Evolutionary conservation across 768 basidiomycete species (phyloP).

Genomic region (Cubamyces sp.): DNA sequence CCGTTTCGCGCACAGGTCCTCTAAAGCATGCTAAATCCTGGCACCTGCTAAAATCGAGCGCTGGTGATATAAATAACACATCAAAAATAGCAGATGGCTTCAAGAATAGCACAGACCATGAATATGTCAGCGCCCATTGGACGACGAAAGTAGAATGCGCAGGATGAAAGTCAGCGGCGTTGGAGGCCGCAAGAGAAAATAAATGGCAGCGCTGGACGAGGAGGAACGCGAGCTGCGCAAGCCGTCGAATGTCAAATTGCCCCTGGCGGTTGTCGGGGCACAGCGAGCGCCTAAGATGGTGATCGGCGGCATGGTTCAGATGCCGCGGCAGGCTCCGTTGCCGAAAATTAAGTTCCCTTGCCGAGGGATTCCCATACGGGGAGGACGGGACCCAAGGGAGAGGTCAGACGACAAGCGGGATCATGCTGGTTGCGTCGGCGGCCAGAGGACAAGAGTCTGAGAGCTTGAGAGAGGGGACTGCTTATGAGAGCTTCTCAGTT

Average conservation of each 20-base stretch:
- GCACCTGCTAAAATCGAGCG: background rate
- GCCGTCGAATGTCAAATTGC: too few relatives aligned
- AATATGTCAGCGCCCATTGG: slow-evolving; percentile 11
- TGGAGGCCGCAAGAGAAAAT: slow-evolving; percentile 11
- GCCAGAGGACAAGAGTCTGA: background rate
- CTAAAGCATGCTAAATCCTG: slow-evolving; percentile 3
- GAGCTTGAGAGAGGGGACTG: background rate
- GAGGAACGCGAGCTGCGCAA: too few relatives aligned
- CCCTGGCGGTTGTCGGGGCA: too few relatives aligned
- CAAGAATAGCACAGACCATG: slow-evolving; percentile 5
- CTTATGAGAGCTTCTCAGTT: background rate
- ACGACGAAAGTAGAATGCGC: background rate
- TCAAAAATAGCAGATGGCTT: background rate
- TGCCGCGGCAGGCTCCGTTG: slow-evolving; percentile 19
- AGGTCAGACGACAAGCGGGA: too few relatives aligned
- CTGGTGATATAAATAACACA: background rate
- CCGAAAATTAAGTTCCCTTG: slow-evolving; percentile 17
- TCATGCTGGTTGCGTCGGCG: background rate
- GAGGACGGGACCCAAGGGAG: background rate
- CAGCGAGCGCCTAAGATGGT: background rate
- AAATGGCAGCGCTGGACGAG: background rate
- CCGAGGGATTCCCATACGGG: background rate
- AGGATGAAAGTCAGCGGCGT: slow-evolving; percentile 2
- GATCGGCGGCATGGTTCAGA: slow-evolving; percentile 14
- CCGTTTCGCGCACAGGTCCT: background rate